Evolutionary conservation across 2,329 filamentous ascomycete species (phyloP), one percentile per base, ranked within the genome.

Genomic region (Thelonectria blattea): DNA sequence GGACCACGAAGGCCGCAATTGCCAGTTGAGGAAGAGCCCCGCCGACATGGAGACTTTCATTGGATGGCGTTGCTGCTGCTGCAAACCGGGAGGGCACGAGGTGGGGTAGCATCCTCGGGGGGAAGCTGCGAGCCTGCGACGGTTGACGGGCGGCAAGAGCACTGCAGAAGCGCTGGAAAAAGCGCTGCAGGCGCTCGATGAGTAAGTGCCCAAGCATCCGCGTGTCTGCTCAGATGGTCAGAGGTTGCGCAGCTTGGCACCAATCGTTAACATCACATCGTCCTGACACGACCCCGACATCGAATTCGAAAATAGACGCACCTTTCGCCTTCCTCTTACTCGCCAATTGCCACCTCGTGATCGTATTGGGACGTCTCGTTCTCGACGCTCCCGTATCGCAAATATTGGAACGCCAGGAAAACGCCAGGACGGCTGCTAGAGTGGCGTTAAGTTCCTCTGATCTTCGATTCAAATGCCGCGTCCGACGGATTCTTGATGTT

Each of bases 61-160:
- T 56, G 53, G 55, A 56, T 60, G 58, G 52, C 58, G 48, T 60
- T 52, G 55, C 52, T 42, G 32, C 22, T 39, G 17, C 5, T 43
- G 52, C 52, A 51, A 52, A 45, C 20, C 4, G 22, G 18, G 18
- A 46, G 27, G 45, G 18, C 22, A 22, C 8, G 12, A 20, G 30
- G 47, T 41, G 47, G 54, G 54, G 47, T 39, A 27, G 24, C 42
- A 18, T 18, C 41, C 32, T 42, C 20, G 9, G 17, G n/a, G n/a
- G 48, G 41, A 47, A 32, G 49, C 42, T 20, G 22, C n/a, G n/a
- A 41, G 5, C 42, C 18, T 17, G 43, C 20, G 45, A 47, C 45
- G 30, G 45, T 4, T 47, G 22, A 54, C 50, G 41, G 39, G 52
- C 42, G 30, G 12, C 30, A n/a, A 10, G 9, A 32, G 42, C 17